Evolutionary conservation across 345 rosid genomes (phyloP).

Genomic region (Populus ilicifolia): DNA sequence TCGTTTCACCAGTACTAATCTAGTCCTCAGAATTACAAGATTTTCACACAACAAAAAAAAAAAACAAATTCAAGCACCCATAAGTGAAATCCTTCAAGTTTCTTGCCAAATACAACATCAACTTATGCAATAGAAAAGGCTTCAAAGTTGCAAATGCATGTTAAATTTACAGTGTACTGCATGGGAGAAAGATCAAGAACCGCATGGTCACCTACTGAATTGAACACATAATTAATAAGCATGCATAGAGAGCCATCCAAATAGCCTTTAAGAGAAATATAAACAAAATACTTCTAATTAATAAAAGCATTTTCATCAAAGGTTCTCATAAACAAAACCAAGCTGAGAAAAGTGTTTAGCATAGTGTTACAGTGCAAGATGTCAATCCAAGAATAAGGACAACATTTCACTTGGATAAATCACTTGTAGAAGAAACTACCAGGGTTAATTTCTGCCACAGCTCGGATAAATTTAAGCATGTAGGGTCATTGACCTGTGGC

Average conservation of each 20-base stretch:
- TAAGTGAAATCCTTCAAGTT: not conserved
- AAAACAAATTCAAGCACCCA: not conserved
- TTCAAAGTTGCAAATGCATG: not conserved
- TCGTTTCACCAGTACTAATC: not conserved
- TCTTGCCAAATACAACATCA: not conserved
- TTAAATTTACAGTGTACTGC: not conserved
- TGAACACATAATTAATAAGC: not conserved
- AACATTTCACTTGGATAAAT: not conserved
- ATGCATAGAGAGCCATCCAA: not conserved
- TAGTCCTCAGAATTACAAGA: not conserved
- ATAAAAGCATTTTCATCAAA: not conserved
- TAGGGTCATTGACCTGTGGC: constrained; percentile 43
- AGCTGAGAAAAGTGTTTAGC: not conserved
- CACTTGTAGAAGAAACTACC: constrained; percentile 9
- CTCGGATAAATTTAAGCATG: constrained; percentile 23
- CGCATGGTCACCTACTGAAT: not conserved
- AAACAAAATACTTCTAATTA: not conserved
- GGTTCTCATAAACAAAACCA: not conserved
- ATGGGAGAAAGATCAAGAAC: not conserved
- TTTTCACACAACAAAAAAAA: not conserved
- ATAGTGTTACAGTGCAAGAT: not conserved
- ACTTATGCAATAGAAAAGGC: not conserved
- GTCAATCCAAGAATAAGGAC: not conserved
- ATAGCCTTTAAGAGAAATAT: not conserved
- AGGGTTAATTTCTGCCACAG: constrained; percentile 35